Percentiles rank a stretch among this genome's conserved stretches.
Evolutionary conservation across 2,329 filamentous ascomycete species (phyloP).

Genomic region (Fonsecaea nubica): DNA sequence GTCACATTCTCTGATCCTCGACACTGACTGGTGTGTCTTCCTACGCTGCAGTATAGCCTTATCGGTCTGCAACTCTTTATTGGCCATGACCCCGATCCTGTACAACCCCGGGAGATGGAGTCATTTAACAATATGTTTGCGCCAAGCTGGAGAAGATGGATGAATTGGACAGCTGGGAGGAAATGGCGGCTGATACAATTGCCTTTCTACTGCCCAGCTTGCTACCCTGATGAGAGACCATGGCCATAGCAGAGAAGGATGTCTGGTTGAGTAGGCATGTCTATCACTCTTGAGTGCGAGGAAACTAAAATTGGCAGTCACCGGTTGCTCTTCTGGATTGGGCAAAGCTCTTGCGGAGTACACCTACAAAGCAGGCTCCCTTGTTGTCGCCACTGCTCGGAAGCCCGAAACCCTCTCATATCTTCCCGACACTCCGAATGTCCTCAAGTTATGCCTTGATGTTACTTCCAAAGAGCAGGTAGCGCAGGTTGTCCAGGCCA

Average conservation of each 20-base stretch:
- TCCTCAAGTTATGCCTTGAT: constrained; percentile 45
- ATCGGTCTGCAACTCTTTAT: constrained; percentile 1
- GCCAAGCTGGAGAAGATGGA: neutral
- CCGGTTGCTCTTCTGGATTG: constrained; percentile 17
- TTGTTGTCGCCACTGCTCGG: constrained; percentile 19
- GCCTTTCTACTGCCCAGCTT: neutral
- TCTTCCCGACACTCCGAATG: constrained; percentile 10
- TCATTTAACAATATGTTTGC: neutral
- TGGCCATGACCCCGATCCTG: constrained; percentile 4
- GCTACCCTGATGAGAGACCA: neutral
- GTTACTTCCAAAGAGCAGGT: constrained; percentile 50
- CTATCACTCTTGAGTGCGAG: neutral
- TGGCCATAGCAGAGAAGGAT: constrained; percentile 9
- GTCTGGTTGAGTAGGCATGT: constrained; percentile 22
- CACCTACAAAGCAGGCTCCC: constrained; percentile 9
- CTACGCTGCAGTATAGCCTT: neutral
- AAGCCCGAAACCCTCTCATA: constrained; percentile 17
- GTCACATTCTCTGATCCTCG: constrained; percentile 8
- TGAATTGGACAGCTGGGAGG: neutral
- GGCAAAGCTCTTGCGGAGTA: constrained; percentile 17
- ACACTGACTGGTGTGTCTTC: neutral
- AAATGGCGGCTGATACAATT: neutral
- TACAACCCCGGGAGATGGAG: neutral
- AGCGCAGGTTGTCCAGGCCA: constrained; percentile 42
- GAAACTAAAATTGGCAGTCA: constrained; percentile 10